Conservation (phyloP, 2,329 filamentous ascomycete genomes). For the Xylaria sp. region DNA sequence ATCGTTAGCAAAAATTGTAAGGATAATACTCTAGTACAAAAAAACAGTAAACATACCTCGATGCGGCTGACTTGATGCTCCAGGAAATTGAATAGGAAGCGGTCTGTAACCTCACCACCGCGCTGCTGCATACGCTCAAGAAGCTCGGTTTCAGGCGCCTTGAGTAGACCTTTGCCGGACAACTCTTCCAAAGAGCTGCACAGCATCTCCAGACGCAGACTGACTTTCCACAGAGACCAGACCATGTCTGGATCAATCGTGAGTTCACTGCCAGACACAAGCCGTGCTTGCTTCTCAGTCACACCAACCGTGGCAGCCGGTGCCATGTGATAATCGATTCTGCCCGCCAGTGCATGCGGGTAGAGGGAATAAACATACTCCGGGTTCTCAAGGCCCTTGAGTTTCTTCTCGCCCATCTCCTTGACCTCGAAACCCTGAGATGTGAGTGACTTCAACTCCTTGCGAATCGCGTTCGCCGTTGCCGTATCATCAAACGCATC, state of each 20-base stretch:
- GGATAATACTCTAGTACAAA: neutral
- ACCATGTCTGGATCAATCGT: constrained; percentile 76
- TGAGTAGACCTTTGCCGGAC: constrained; percentile 52
- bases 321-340: constrained; percentile 63
- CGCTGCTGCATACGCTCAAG: constrained; percentile 62
- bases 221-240: constrained; percentile 86
- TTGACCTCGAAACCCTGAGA: constrained; percentile 95
- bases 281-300: constrained; percentile 53
- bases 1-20: constrained; percentile 22
- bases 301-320: constrained; percentile 36
- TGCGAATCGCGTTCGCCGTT: constrained; percentile 70
- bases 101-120: constrained; percentile 82
- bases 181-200: constrained; percentile 80
- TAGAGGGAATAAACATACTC: constrained; percentile 95
- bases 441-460: constrained; percentile 79
- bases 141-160: constrained; percentile 76
- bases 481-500: constrained; percentile 72
- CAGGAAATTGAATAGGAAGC: constrained; percentile 81
- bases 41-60: constrained; percentile 59
- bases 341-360: constrained; percentile 77
- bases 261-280: constrained; percentile 61
- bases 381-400: constrained; percentile 96
- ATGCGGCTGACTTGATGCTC: constrained; percentile 94
- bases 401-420: constrained; percentile 87
- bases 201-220: constrained; percentile 84